These are phyloP conservation scores for Coriaria nepalensis DNA, from an alignment of 306 rosid species.

Conservation along the genomic window DNA sequence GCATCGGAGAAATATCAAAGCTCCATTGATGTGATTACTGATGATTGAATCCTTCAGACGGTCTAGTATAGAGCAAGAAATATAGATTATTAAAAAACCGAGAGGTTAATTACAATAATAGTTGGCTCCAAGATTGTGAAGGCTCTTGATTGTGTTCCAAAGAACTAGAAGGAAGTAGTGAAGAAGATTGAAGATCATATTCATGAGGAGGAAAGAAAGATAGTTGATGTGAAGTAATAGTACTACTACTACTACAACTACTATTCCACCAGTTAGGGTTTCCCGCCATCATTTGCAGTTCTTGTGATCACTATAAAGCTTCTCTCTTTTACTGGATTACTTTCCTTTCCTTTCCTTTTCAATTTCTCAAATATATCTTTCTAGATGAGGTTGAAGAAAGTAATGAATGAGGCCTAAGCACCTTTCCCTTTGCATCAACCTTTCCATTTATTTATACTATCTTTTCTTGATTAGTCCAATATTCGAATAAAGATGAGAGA, in stretches of 20 bases:
- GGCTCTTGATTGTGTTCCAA: conserved; percentile 9
- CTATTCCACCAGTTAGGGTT: conserved; percentile 13
- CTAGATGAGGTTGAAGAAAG: no score
- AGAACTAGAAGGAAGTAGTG: conserved; percentile 2
- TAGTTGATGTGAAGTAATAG: no score
- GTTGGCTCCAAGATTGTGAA: conserved; percentile 9
- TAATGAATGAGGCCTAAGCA: no score
- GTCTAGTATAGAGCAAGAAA: no score
- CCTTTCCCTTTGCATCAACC: no score
- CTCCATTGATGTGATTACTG: no score
- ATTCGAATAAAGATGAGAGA: no score
- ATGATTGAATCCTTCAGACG: no score
- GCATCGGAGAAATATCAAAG: no score
- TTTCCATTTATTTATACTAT: no score
- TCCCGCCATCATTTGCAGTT: conserved; percentile 9
- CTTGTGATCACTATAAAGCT: neutral
- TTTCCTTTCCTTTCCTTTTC: conserved; percentile 1
- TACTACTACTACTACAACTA: no score
- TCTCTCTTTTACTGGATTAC: neutral
- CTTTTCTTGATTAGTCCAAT: no score
- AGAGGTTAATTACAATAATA: conserved; percentile 1
- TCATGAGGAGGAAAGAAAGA: conserved; percentile 6
- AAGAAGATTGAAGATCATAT: conserved; percentile 7
- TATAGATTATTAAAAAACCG: neutral
- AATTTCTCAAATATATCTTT: neutral